Base-by-base conservation (phyloP, 1,139 yeast genomes). In the Diutina catenulata region DNA sequence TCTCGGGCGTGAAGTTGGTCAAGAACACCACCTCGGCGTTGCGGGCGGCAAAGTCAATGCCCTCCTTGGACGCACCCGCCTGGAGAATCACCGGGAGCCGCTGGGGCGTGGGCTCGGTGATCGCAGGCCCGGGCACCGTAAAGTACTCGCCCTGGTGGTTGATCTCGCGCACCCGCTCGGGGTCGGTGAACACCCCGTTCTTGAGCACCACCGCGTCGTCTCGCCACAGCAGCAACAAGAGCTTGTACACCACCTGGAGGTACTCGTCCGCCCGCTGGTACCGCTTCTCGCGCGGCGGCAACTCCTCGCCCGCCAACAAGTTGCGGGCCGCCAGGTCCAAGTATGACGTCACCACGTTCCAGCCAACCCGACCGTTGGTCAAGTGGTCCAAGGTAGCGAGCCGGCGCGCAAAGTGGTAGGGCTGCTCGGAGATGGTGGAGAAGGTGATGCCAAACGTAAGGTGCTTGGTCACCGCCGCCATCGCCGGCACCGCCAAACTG, bases 1-100 rank as follows among this genome's bases (percentile, higher is more conserved):
- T 52, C 31, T 52, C 59, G 3, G 62, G 62, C 15, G 57, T 51
- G 14, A 44, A 37, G 28, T 51, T 51, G 13, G 59, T 55, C 19
- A 65, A 50, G 47, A 67, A 68, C 22, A 65, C 64, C 9, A 59
- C 54, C 44, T 67, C 73, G 7, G 68, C 72, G 47, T 64, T 61
- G 43, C 59, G 60, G 18, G 74, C 72, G 28, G 70, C 73, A 45
- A 63, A 56, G 4, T 58, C 58, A 38, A 54, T 55, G 23, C 74
- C 74, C 27, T 60, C 59, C 28, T 58, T 52, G 3, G 72, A 66
- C 11, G 70, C 57, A 25, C 74, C 74, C 2, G 74, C 74, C 47
- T 68, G 74, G 36, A 67, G 55, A 38, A 68, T 54, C 15, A 65
- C 60, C 3, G 72, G 72, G 16, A 66, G 49, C 49, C 70, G 59